Percentiles rank a stretch among this genome's conserved stretches.
phyloP scores from a whole-genome alignment of 495 filamentous ascomycete genomes.

The Penicillium cataractarum region DNA sequence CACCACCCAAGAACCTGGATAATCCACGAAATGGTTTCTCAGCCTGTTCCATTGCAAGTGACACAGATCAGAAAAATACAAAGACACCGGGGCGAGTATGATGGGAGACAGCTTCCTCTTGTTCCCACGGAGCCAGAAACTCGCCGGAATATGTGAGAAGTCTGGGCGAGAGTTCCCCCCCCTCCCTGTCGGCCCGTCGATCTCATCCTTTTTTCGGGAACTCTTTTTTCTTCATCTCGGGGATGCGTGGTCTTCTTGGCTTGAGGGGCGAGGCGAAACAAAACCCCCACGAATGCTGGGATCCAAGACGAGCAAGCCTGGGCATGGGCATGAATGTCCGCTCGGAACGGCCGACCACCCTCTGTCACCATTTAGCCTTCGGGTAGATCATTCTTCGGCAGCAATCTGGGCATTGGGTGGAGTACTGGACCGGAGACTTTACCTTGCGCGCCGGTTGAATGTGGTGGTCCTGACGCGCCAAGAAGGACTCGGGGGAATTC shows the following conservation, averaged over 20 bases:
- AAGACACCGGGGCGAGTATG: not conserved
- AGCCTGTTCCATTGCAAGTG: conserved; percentile 10
- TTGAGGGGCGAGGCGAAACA: not conserved
- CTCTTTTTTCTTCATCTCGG: conserved; percentile 5
- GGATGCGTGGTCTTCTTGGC: not conserved
- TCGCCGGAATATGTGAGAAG: not conserved
- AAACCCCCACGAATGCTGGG: not conserved
- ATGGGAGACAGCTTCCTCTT: not conserved
- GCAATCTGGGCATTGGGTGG: not conserved
- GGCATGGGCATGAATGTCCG: not conserved
- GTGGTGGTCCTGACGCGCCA: conserved; percentile 21
- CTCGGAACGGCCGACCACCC: not conserved
- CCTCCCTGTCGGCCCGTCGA: not conserved
- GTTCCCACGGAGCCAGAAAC: not conserved
- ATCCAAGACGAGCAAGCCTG: not conserved
- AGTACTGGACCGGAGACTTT: not conserved
- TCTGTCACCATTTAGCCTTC: not conserved
- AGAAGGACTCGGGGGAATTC: conserved; percentile 26
- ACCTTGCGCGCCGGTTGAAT: not conserved
- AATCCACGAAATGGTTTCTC: conserved; percentile 14
- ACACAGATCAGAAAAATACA: not conserved
- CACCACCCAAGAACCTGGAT: conserved; percentile 29
- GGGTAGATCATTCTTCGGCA: not conserved
- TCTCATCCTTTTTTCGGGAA: not conserved
- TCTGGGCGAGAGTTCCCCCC: not conserved